Conservation (phyloP, 2,329 filamentous ascomycete genomes). For the Colletotrichum liriopes region DNA sequence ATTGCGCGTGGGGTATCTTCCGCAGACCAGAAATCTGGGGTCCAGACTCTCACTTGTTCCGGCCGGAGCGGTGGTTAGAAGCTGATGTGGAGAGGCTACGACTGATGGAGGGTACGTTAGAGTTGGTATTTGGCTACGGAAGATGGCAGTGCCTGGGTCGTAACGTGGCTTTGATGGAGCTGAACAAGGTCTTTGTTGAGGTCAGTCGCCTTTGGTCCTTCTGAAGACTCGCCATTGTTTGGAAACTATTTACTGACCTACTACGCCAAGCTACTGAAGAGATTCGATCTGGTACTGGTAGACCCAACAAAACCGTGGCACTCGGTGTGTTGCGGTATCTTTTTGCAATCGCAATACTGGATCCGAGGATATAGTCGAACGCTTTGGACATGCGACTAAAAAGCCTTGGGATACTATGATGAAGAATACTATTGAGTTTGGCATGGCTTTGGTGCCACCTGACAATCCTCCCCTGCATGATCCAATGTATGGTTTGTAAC, state of each 20-base stretch:
- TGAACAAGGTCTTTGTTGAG: slow-evolving; percentile 51
- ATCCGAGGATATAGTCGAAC: slow-evolving; percentile 1
- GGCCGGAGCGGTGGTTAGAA: slow-evolving; percentile 43
- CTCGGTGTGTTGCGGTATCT: slow-evolving; percentile 5
- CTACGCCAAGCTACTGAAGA: slow-evolving; percentile 46
- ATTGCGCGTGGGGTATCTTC: slow-evolving; percentile 55
- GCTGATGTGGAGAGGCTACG: slow-evolving; percentile 49
- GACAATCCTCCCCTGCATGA: background rate
- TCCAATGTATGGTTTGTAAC: background rate
- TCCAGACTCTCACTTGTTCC: slow-evolving; percentile 31
- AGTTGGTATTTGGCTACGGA: slow-evolving; percentile 58
- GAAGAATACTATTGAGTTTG: background rate
- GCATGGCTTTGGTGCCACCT: background rate
- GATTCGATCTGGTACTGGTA: slow-evolving; percentile 51
- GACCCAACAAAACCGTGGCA: slow-evolving; percentile 52
- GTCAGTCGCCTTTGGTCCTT: slow-evolving; percentile 45
- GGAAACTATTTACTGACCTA: background rate
- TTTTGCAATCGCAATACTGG: slow-evolving; percentile 16
- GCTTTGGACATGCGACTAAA: background rate
- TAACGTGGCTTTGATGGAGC: slow-evolving; percentile 56
- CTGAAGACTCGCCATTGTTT: background rate
- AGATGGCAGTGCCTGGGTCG: slow-evolving; percentile 58
- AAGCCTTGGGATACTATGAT: background rate
- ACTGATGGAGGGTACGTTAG: slow-evolving; percentile 55
- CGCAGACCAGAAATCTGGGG: slow-evolving; percentile 37